Conservation (phyloP, 495 filamentous ascomycete genomes). For the Xylona heveae region DNA sequence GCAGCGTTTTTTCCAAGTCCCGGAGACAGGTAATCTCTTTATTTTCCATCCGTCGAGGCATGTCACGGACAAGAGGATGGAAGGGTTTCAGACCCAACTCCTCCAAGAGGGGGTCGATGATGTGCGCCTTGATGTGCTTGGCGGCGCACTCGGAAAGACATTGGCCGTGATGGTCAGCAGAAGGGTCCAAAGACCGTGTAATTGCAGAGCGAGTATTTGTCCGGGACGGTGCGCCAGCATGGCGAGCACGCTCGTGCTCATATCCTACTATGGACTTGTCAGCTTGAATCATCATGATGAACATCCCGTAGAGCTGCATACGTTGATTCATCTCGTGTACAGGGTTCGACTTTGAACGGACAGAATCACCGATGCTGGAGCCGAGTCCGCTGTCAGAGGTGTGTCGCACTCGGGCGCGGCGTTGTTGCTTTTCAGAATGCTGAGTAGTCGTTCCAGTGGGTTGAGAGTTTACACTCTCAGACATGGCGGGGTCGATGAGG, state of each 20-base stretch:
- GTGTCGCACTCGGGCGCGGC: conserved; percentile 15
- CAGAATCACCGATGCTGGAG: conserved; percentile 26
- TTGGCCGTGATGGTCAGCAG: conserved; percentile 15
- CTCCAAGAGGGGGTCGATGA: conserved; percentile 33
- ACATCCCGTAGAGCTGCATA: conserved; percentile 9
- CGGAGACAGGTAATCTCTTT: conserved; percentile 69
- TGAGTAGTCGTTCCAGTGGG: neutral
- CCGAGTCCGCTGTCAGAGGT: conserved; percentile 33
- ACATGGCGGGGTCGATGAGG: conserved; percentile 4
- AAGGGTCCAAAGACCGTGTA: neutral
- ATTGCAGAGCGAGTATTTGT: neutral
- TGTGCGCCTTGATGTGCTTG: conserved; percentile 32
- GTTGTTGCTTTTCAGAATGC: neutral
- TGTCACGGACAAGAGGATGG: conserved; percentile 51
- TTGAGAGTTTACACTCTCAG: conserved; percentile 1
- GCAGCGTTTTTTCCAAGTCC: conserved; percentile 74
- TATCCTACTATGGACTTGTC: conserved; percentile 1
- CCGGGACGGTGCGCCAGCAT: neutral
- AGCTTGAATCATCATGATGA: conserved; percentile 9
- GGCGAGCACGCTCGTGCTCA: neutral
- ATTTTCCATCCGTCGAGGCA: conserved; percentile 52
- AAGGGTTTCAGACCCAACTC: conserved; percentile 46
- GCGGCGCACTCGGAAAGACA: conserved; percentile 12
- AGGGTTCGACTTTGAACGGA: conserved; percentile 8
- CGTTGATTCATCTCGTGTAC: conserved; percentile 10